A percentile compares a stretch with the other conserved stretches of the same genome.
Conservation (phyloP, 306 rosid genomes). For the Luffa aegyptiaca region DNA sequence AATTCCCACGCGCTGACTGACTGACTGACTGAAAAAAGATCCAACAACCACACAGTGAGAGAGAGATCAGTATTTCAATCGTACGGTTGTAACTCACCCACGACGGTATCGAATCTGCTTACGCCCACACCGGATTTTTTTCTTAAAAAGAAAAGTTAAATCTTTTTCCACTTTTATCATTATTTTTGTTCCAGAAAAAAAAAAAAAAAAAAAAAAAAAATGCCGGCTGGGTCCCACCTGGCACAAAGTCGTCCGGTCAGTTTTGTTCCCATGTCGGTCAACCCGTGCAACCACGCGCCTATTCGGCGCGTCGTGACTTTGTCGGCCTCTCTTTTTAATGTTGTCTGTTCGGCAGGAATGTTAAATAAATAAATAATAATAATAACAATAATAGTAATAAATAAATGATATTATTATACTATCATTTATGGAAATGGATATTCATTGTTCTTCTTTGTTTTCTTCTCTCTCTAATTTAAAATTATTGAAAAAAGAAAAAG, state of each 20-base stretch:
- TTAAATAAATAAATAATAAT: background rate
- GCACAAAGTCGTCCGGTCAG: background rate
- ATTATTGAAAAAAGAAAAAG: no score
- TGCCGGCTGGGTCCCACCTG: background rate
- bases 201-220: background rate
- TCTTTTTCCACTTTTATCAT: background rate
- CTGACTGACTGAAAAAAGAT: background rate
- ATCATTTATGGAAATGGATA: background rate
- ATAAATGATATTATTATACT: background rate
- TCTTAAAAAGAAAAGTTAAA: background rate
- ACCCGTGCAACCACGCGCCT: background rate
- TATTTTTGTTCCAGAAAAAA: background rate
- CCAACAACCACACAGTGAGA: background rate
- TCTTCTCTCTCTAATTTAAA: no score
- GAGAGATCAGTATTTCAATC: background rate
- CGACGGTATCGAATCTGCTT: background rate
- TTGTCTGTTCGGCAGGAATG: conserved; percentile 1
- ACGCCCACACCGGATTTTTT: background rate
- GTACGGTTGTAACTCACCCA: background rate
- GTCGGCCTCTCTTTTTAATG: background rate
- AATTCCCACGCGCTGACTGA: background rate
- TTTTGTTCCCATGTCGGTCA: background rate
- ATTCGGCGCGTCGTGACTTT: background rate
- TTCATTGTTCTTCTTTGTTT: background rate
- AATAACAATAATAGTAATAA: background rate